phyloP scores from a whole-genome alignment of 1,139 yeast species.

The Wickerhamiella pararugosa region DNA sequence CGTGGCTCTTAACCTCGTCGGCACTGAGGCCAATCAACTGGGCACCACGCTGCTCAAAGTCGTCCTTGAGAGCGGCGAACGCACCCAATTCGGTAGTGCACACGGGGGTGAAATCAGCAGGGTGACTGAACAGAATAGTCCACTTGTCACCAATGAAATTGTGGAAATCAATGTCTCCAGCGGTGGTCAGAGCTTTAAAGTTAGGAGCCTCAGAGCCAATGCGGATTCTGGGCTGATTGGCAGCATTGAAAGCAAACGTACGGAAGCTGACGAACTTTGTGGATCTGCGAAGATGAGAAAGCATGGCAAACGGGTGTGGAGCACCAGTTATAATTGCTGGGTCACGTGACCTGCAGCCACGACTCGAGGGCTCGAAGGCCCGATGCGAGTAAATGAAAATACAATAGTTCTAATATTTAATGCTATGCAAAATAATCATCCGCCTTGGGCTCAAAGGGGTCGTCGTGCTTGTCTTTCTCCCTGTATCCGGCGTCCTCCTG shows the following conservation, averaged over 20 bases:
- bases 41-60: conserved; percentile 59
- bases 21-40: conserved; percentile 72
- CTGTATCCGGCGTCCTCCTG: not conserved
- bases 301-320: not conserved
- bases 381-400: not conserved
- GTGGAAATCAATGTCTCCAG: conserved; percentile 63
- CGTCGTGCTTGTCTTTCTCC: not conserved
- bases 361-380: not conserved
- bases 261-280: conserved; percentile 3
- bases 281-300: not conserved
- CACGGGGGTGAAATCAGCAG: conserved; percentile 80
- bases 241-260: conserved; percentile 10
- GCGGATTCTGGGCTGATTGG: conserved; percentile 17
- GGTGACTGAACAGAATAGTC: conserved; percentile 73
- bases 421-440: not conserved
- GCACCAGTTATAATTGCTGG: not conserved
- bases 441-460: conserved; percentile 1
- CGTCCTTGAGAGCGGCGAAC: conserved; percentile 69
- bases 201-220: conserved; percentile 65
- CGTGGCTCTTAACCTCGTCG: conserved; percentile 53
- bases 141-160: conserved; percentile 61
- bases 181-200: conserved; percentile 57
- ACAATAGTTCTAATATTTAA: conserved; percentile 2
- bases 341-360: not conserved
- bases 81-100: conserved; percentile 88